Conservation (phyloP, 257 asterid species). For the Nyctanthes arbortristis region DNA sequence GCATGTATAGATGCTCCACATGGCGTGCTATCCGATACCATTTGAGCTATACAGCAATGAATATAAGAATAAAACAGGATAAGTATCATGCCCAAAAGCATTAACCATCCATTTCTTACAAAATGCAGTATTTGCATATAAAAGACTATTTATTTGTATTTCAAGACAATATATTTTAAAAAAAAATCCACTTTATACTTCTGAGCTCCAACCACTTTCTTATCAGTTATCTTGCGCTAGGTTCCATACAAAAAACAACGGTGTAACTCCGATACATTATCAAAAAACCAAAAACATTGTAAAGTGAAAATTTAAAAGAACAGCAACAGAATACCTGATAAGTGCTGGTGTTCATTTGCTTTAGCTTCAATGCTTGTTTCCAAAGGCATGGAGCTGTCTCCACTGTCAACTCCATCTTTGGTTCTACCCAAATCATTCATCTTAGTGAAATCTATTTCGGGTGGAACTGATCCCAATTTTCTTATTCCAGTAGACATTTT, state of each 20-base stretch:
- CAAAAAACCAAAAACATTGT: too few species aligned
- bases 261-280: too few species aligned
- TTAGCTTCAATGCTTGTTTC: not conserved
- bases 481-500: constrained; percentile 11
- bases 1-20: constrained; percentile 5
- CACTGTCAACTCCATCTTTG: constrained; percentile 5
- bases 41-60: constrained; percentile 27
- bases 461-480: constrained; percentile 4
- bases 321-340: constrained; percentile 1
- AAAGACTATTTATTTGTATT: not conserved
- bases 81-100: not conserved
- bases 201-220: too few species aligned
- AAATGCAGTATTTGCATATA: not conserved
- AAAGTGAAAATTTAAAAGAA: not conserved
- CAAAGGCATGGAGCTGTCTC: constrained; percentile 2
- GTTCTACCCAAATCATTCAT: not conserved
- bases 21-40: constrained; percentile 26
- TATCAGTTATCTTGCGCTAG: too few species aligned
- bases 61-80: constrained; percentile 1
- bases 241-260: too few species aligned
- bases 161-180: not conserved
- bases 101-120: not conserved
- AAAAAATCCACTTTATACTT: not conserved
- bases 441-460: not conserved
- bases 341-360: constrained; percentile 9